Conservation (phyloP, 352 stramenopile genomes). For the Phytophthora citricola region DNA sequence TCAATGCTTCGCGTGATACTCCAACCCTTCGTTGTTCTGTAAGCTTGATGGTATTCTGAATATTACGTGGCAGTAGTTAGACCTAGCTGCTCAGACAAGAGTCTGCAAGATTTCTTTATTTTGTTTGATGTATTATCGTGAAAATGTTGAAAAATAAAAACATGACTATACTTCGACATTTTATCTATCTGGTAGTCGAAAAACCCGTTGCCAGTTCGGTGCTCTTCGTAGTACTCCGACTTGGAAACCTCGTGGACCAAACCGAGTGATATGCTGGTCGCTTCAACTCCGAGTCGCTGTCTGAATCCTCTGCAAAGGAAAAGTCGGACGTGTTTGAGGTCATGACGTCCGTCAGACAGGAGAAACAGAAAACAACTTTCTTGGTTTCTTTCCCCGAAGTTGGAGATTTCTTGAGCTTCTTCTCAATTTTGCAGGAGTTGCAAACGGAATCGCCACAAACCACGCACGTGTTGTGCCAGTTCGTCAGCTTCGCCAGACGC, state of each 20-base stretch:
- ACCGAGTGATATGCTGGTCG: conserved; percentile 11
- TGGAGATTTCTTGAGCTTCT: conserved; percentile 31
- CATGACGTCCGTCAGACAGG: conserved; percentile 30
- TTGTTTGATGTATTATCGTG: too few species aligned
- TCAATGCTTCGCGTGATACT: too few species aligned
- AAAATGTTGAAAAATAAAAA: too few species aligned
- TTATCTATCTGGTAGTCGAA: conserved; percentile 24
- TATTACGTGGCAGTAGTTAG: too few species aligned
- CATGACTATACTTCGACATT: not conserved
- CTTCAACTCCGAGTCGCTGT: not conserved
- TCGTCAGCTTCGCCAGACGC: conserved; percentile 19
- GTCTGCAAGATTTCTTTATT: too few species aligned
- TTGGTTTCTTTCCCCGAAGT: conserved; percentile 23
- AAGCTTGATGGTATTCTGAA: too few species aligned
- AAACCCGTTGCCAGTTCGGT: conserved; percentile 15
- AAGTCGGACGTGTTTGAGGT: conserved; percentile 12
- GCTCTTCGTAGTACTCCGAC: conserved; percentile 17
- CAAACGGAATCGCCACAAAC: conserved; percentile 38
- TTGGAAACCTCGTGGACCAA: conserved; percentile 17
- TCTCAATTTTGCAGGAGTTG: conserved; percentile 35
- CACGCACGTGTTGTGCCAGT: conserved; percentile 24
- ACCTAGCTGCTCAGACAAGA: too few species aligned
- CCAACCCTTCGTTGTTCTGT: too few species aligned
- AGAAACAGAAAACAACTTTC: conserved; percentile 46
- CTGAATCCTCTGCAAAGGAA: conserved; percentile 22